Conservation (phyloP, 2,329 filamentous ascomycete species). For the Ophiocordyceps camponoti-leonardi region DNA sequence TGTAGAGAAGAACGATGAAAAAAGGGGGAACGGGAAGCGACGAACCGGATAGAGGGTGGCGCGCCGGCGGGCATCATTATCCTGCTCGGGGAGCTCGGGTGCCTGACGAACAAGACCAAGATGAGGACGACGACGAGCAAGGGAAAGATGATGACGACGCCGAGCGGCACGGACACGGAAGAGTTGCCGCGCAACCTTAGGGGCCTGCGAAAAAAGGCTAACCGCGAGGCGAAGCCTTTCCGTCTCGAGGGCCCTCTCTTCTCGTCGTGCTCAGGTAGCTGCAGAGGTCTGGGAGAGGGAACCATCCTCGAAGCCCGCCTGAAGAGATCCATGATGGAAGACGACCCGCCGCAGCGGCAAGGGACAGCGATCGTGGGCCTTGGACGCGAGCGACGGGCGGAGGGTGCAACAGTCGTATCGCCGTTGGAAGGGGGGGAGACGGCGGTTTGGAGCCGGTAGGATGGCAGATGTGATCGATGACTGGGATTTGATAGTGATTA, state of each 20-base stretch:
- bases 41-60: constrained; percentile 77
- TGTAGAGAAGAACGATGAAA: not conserved
- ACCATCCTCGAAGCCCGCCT: constrained; percentile 35
- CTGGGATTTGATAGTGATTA: not conserved
- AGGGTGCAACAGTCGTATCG: not conserved
- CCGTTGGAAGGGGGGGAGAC: not conserved
- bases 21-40: constrained; percentile 2
- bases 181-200: constrained; percentile 85
- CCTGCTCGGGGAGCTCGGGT: constrained; percentile 65
- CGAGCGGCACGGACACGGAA: constrained; percentile 78
- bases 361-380: constrained; percentile 15
- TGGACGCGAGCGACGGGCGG: not conserved
- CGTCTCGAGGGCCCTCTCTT: constrained; percentile 23
- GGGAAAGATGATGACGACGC: constrained; percentile 84
- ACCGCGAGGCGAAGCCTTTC: constrained; percentile 26
- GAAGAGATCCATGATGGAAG: constrained; percentile 36
- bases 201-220: constrained; percentile 73
- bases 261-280: constrained; percentile 31
- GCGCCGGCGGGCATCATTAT: constrained; percentile 79
- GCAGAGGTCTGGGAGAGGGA: constrained; percentile 21
- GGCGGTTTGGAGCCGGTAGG: not conserved
- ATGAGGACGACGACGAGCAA: constrained; percentile 83
- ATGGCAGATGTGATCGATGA: not conserved
- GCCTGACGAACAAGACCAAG: constrained; percentile 72
- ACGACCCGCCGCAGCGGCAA: constrained; percentile 19